Evolutionary conservation across 1,139 yeast genomes (phyloP).

Genomic region (Lodderomyces margitis): DNA sequence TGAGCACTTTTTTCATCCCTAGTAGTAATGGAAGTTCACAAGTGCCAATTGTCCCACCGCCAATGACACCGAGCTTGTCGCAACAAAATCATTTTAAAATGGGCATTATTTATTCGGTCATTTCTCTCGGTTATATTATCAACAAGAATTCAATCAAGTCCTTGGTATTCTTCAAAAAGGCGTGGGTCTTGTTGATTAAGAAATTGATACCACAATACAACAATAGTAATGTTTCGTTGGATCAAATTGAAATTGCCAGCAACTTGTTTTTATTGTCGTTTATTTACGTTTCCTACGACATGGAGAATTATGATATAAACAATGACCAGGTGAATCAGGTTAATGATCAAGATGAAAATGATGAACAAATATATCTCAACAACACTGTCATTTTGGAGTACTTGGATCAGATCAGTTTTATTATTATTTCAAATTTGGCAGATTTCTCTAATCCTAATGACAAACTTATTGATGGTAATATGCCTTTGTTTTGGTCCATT

Average conservation of each 20-base stretch:
- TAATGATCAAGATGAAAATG: conserved; percentile 4
- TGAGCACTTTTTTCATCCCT: conserved; percentile 19
- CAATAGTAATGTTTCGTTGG: conserved; percentile 31
- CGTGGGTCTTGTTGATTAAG: conserved; percentile 46
- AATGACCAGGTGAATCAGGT: conserved; percentile 1
- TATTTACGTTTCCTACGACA: conserved; percentile 30
- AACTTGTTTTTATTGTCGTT: conserved; percentile 33
- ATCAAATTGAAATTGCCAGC: conserved; percentile 40
- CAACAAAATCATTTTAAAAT: conserved; percentile 24
- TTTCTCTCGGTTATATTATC: conserved; percentile 26
- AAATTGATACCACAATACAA: conserved; percentile 45
- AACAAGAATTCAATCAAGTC: conserved; percentile 23
- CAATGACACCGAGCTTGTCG: conserved; percentile 2
- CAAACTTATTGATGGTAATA: conserved; percentile 23
- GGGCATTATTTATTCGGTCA: conserved; percentile 27
- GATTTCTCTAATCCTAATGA: conserved; percentile 17
- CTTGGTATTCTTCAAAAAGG: conserved; percentile 34
- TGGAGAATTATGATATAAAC: conserved; percentile 15
- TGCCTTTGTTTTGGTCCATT: conserved; percentile 43
- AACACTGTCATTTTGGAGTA: conserved; percentile 43
- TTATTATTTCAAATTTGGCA: conserved; percentile 27
- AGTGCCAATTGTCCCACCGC: conserved; percentile 2
- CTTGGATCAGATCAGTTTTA: conserved; percentile 44
- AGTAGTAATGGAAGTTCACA: background rate
- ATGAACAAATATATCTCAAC: conserved; percentile 20